phyloP scores from a whole-genome alignment of 192 early-diverging fungal species.

The Dimargaris xerosporica region DNA sequence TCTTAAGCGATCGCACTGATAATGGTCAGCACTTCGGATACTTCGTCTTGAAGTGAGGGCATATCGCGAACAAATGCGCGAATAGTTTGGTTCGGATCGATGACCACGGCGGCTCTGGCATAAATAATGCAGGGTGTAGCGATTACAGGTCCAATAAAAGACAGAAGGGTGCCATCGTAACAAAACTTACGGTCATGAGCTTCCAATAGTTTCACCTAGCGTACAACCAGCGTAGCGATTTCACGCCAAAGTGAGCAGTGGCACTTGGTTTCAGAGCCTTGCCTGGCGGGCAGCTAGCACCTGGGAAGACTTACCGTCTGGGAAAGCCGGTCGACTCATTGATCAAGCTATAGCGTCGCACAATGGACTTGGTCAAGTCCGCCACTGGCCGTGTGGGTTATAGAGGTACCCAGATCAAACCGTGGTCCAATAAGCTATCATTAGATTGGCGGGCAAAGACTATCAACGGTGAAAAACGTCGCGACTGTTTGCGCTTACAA shows the following conservation, averaged over 20 bases:
- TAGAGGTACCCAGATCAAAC: no score
- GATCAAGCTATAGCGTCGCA: no score
- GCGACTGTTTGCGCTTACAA: no score
- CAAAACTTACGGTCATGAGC: background rate
- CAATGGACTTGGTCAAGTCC: no score
- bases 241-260: background rate
- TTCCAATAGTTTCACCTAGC: background rate
- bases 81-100: background rate
- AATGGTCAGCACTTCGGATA: no score
- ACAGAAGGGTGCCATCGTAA: background rate
- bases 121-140: background rate
- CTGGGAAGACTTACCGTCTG: background rate
- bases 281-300: background rate
- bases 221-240: background rate
- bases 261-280: background rate
- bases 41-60: no score
- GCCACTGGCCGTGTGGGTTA: no score
- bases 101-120: slow-evolving; percentile 1
- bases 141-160: background rate
- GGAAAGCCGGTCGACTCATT: no score
- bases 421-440: no score
- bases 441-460: background rate
- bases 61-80: background rate
- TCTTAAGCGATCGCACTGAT: no score
- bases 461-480: no score